Percentiles rank a stretch among this genome's conserved stretches.
Conservation (phyloP, 345 rosid genomes). For the Raphanus raphanistrum region DNA sequence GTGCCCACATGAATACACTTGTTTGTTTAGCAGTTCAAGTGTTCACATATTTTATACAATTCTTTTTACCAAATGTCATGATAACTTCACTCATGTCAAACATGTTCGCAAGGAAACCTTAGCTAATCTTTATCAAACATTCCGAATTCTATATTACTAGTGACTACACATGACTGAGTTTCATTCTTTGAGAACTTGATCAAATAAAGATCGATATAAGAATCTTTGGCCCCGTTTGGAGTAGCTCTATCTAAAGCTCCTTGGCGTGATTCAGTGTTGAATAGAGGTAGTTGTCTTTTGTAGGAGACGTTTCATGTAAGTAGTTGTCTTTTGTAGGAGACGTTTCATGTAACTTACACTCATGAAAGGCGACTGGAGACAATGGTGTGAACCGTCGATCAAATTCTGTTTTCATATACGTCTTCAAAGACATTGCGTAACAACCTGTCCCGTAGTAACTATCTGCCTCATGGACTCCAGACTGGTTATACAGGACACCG, state of each 20-base stretch:
- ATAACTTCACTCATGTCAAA: background rate
- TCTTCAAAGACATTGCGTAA: too few species aligned
- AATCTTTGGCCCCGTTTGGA: background rate
- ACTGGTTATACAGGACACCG: too few species aligned
- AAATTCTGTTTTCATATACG: background rate
- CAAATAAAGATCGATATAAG: constrained; percentile 1
- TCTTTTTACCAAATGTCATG: background rate
- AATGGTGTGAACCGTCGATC: background rate
- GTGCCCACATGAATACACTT: constrained; percentile 21
- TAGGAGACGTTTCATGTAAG: too few species aligned
- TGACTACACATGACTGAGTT: background rate
- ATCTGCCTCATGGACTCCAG: too few species aligned
- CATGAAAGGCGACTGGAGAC: background rate
- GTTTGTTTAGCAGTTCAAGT: background rate
- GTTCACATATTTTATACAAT: background rate
- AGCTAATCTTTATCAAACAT: background rate
- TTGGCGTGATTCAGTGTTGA: background rate
- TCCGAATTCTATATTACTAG: background rate
- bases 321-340: background rate
- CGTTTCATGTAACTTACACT: background rate
- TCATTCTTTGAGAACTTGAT: background rate
- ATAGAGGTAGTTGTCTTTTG: background rate
- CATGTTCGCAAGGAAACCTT: background rate
- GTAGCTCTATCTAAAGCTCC: background rate
- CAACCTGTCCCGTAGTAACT: too few species aligned